Conservation (phyloP, 2,329 filamentous ascomycete genomes). For the Botrytis cinerea region DNA sequence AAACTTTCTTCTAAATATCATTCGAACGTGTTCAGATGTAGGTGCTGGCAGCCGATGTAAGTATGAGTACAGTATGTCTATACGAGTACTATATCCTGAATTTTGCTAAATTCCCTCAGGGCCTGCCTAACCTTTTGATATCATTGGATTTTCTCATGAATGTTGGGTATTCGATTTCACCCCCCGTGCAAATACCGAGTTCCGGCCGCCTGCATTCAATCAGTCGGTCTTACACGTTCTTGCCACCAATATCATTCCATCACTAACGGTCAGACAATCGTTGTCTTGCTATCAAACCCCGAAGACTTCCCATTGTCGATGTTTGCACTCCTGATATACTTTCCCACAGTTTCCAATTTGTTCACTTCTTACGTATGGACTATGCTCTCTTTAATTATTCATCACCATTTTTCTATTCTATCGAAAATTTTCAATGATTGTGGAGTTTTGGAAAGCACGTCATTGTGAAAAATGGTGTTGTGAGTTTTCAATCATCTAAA, state of each 20-base stretch:
- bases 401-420: not conserved
- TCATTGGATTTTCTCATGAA: not conserved
- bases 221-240: not conserved
- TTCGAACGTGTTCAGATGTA: not conserved
- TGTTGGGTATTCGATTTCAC: not conserved
- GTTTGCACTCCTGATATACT: not conserved
- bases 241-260: not conserved
- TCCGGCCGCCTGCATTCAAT: not conserved
- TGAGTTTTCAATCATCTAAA: not conserved
- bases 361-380: not conserved
- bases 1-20: not conserved
- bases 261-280: not conserved
- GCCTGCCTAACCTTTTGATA: not conserved
- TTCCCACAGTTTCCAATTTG: not conserved
- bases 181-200: not conserved
- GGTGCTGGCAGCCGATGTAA: not conserved
- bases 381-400: not conserved
- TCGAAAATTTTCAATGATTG: not conserved
- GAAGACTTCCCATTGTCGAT: not conserved
- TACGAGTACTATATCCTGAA: not conserved
- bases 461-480: not conserved
- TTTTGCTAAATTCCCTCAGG: not conserved
- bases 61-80: not conserved
- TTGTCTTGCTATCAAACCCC: not conserved
- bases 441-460: not conserved